These are phyloP conservation scores for Botrytis sinoallii DNA, from an alignment of 2,329 filamentous ascomycete genomes.

Conservation along the genomic window DNA sequence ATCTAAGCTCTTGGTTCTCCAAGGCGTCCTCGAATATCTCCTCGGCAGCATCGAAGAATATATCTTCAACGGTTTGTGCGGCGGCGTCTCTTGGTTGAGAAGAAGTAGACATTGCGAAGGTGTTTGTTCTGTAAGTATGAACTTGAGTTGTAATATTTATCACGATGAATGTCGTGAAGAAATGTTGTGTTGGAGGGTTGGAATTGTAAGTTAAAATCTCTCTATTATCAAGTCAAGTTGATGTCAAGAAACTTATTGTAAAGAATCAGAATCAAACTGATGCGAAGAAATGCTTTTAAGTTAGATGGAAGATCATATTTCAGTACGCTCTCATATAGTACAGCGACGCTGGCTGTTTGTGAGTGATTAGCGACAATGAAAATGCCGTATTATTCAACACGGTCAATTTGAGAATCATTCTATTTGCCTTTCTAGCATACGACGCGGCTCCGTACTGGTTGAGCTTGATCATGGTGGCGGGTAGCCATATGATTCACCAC, in stretches of 20 bases:
- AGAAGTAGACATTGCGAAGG: neutral
- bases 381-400: neutral
- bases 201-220: neutral
- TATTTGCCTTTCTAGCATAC: accelerated
- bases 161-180: neutral
- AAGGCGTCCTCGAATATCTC: neutral
- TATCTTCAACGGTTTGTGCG: neutral
- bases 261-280: neutral
- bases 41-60: neutral
- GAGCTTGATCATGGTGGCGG: neutral
- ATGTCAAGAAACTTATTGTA: neutral
- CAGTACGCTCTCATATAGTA: neutral
- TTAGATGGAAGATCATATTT: neutral
- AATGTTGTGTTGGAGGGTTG: neutral
- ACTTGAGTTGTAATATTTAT: no score
- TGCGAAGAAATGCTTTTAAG: neutral
- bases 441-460: neutral
- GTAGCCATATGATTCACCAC: neutral
- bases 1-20: neutral
- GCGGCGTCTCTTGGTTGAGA: neutral
- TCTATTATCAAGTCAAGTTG: neutral
- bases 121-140: no score
- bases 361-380: neutral
- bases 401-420: neutral
- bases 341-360: neutral